Percentiles rank a stretch among this genome's conserved stretches.
These are phyloP conservation scores for Madurella fahalii DNA, from an alignment of 2,329 filamentous ascomycete species.

Conservation along the genomic window DNA sequence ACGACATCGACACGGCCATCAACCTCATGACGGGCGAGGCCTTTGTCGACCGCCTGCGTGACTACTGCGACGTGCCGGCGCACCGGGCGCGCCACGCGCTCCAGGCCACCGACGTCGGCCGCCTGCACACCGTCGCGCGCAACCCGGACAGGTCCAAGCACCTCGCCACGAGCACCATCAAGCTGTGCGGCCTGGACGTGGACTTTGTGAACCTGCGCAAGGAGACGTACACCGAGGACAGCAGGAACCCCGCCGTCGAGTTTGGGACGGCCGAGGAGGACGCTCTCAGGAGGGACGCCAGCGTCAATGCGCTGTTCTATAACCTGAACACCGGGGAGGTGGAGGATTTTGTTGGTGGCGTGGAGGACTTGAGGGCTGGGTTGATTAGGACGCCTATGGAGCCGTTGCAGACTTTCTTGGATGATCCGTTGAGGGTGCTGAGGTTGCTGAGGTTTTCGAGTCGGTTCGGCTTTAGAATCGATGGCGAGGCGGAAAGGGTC, in stretches of 20 bases:
- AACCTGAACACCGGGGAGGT: constrained; percentile 75
- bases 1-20: constrained; percentile 84
- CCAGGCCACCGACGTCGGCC: constrained; percentile 58
- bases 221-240: constrained; percentile 85
- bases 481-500: constrained; percentile 59
- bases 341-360: constrained; percentile 81
- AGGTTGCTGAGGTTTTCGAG: constrained; percentile 88
- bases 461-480: constrained; percentile 74
- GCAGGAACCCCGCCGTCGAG: constrained; percentile 85
- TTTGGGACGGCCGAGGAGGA: constrained; percentile 92
- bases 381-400: constrained; percentile 82
- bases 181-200: constrained; percentile 79
- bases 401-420: constrained; percentile 87
- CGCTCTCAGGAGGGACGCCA: constrained; percentile 83
- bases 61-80: constrained; percentile 60
- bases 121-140: constrained; percentile 80
- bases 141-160: constrained; percentile 98
- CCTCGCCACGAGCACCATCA: constrained; percentile 84
- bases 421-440: constrained; percentile 84
- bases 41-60: constrained; percentile 66
- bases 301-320: constrained; percentile 93
- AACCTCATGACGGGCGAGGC: constrained; percentile 78
- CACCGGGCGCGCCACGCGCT: constrained; percentile 60
- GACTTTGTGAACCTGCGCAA: constrained; percentile 93
- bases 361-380: constrained; percentile 66